Evolutionary conservation across 2,329 filamentous ascomycete genomes (phyloP).

Genomic region (Clonostachys rosea): DNA sequence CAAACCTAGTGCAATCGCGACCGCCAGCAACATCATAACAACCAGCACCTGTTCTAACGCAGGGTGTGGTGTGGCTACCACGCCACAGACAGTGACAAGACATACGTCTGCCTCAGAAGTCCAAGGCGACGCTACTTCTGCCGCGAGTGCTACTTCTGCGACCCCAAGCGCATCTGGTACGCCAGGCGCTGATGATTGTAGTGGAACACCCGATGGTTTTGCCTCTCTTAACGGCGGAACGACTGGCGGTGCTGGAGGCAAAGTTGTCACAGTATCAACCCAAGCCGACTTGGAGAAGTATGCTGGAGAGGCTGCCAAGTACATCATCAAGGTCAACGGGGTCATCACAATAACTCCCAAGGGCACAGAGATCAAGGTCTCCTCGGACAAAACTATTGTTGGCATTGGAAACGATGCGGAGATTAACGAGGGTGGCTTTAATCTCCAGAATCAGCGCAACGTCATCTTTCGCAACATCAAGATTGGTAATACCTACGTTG

Average conservation of each 20-base stretch:
- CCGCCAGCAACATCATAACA: no score
- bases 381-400: slow-evolving; percentile 12
- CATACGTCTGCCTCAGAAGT: no score
- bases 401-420: slow-evolving; percentile 7
- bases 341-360: slow-evolving; percentile 8
- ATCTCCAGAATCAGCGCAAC: slow-evolving; percentile 6
- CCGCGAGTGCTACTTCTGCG: no score
- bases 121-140: no score
- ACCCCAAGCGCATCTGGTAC: not conserved
- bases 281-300: slow-evolving; percentile 10
- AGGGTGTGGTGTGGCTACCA: no score
- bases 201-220: slow-evolving; percentile 8
- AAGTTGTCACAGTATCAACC: slow-evolving; percentile 7
- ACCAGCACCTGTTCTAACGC: no score
- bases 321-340: no score
- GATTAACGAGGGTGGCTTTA: slow-evolving; percentile 8
- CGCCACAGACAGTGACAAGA: no score
- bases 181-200: not conserved
- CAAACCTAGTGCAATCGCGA: no score
- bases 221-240: slow-evolving; percentile 11
- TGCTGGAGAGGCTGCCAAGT: slow-evolving; percentile 5
- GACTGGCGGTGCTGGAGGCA: slow-evolving; percentile 9
- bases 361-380: slow-evolving; percentile 9
- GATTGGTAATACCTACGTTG: slow-evolving; percentile 4
- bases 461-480: slow-evolving; percentile 12